Evolutionary conservation across 768 basidiomycete species (phyloP), one percentile per base, ranked within the genome.

Genomic region (Trametes villosa): DNA sequence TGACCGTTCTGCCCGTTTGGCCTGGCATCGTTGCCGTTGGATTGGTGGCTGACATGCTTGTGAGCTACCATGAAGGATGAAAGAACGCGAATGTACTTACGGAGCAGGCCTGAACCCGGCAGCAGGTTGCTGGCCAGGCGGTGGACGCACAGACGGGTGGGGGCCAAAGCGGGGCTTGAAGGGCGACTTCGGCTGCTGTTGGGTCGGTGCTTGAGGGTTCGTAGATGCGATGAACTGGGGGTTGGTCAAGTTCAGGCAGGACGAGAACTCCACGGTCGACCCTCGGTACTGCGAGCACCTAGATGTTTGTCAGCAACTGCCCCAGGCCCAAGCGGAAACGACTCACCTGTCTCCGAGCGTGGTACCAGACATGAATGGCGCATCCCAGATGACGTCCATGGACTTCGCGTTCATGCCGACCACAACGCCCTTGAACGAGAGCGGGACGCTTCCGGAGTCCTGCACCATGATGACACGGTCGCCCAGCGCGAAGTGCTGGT

Each of bases 381-480:
- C 88, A 72, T 99, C 97, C 92, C 97, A 98, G 0, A 96, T 83
- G 24, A 98, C 90, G 72, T 98, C 97, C 83, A 98, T 90, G 4
- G 89, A 86, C 70, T 89, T 91, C 2, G 88, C 76, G 67, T 88
- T 92, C 68, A 99, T 75, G 15, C 96, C 93, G 53, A 98, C 85
- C 26, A 98, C 95, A 17, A 96, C 93, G 22, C 97, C 97, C 75
- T 96, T 98, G 52, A 88, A 89, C 1, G 88, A 86, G 15, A 98
- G 79, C 1, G 96, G 94, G 0, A 98, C 96, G 33, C 89, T 87
- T 29, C 96, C 96, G 0, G 95, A 88, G 70, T 98, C 97, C 67
- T 92, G 90, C 1, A 98, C 94, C 92, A 96, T 97, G 18, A 89
- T 91, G 36, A 98, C 96, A 12, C 97, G 84, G 74, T 99, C 96